A percentile compares a stretch with the other conserved stretches of the same genome.
phyloP scores from a whole-genome alignment of 2,329 filamentous ascomycete genomes.

The Trichoderma endophyticum region DNA sequence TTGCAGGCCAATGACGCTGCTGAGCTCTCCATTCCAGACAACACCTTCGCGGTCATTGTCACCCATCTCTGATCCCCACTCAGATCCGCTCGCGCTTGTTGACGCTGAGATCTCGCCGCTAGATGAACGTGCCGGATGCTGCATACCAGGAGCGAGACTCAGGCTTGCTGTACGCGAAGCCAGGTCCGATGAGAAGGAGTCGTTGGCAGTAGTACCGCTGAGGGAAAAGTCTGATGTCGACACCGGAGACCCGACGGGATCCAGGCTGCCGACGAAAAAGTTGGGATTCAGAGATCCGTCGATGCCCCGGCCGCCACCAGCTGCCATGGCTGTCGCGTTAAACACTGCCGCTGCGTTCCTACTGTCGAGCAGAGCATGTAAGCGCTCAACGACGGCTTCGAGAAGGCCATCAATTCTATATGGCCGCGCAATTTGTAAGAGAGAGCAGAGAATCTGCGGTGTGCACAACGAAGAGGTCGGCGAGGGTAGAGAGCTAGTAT shows the following conservation, averaged over 20 bases:
- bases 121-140: conserved; percentile 35
- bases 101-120: conserved; percentile 51
- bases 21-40: conserved; percentile 76
- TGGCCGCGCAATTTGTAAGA: conserved; percentile 87
- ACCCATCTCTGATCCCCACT: conserved; percentile 55
- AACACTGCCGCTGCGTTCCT: conserved; percentile 95
- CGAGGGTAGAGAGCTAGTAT: conserved; percentile 83
- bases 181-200: conserved; percentile 32
- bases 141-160: conserved; percentile 44
- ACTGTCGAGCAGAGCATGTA: conserved; percentile 86
- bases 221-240: conserved; percentile 36
- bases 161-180: conserved; percentile 39
- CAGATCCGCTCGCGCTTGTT: conserved; percentile 51
- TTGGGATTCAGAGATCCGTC: conserved; percentile 64
- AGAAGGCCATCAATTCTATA: conserved; percentile 91
- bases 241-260: conserved; percentile 38
- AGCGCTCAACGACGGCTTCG: conserved; percentile 85
- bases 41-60: conserved; percentile 47
- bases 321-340: conserved; percentile 97
- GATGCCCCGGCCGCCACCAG: conserved; percentile 83
- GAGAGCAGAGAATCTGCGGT: conserved; percentile 90
- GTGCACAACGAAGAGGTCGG: conserved; percentile 77
- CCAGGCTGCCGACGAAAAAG: conserved; percentile 53
- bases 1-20: conserved; percentile 90
- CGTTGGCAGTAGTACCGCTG: conserved; percentile 30